A percentile compares a stretch with the other conserved stretches of the same genome.
Conservation (phyloP, 306 rosid species). For the Malus domestica region ASM211411v1 NC_041803.1:4018501-4019000, state of each 20-base stretch:
- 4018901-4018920: constrained; percentile 43
- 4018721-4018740: neutral
- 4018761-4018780: neutral
- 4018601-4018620: too few species aligned
- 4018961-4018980: constrained; percentile 17
- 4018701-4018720: neutral
- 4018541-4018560: too few species aligned
- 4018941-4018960: neutral
- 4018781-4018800: neutral
- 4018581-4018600: too few species aligned
- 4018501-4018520: too few species aligned
- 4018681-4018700: neutral
- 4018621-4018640: too few species aligned
- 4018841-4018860: neutral
- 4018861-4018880: constrained; percentile 17
- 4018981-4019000: constrained; percentile 52
- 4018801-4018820: neutral
- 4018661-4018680: neutral
- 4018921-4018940: constrained; percentile 41
- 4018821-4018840: neutral
- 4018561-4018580: too few species aligned
- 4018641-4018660: too few species aligned
- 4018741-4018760: neutral
- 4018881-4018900: constrained; percentile 23
- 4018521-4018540: too few species aligned